Percentiles rank a stretch among this genome's conserved stretches.
Conservation (phyloP, 371 early-diverging fungal genomes). For the Rhizopus stolonifer region DNA sequence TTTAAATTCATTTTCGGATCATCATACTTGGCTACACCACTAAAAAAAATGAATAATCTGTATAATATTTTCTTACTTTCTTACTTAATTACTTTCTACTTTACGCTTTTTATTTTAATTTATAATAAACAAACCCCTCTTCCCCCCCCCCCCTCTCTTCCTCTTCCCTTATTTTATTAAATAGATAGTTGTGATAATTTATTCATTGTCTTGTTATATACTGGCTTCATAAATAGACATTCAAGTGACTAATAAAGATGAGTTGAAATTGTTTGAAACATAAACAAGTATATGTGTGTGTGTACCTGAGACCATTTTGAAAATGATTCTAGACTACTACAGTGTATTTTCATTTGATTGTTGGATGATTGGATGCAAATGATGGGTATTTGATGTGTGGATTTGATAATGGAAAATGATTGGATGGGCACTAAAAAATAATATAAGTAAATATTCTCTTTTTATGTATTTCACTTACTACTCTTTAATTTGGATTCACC, state of each 20-base stretch:
- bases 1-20: conserved; percentile 5
- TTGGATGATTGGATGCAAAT: conserved; percentile 54
- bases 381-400: conserved; percentile 36
- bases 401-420: conserved; percentile 42
- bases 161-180: neutral
- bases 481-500: conserved; percentile 48
- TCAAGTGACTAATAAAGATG: conserved; percentile 13
- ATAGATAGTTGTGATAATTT: conserved; percentile 4
- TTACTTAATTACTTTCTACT: too few relatives aligned
- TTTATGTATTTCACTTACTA: conserved; percentile 22
- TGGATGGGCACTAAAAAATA: conserved; percentile 35
- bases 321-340: conserved; percentile 56
- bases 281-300: too few relatives aligned
- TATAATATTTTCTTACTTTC: too few relatives aligned
- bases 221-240: conserved; percentile 10
- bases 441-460: neutral
- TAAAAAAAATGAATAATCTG: too few relatives aligned
- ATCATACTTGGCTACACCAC: conserved; percentile 12
- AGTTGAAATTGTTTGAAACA: neutral
- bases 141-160: too few relatives aligned
- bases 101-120: too few relatives aligned
- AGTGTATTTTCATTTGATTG: conserved; percentile 63
- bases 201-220: conserved; percentile 5
- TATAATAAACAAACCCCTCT: too few relatives aligned
- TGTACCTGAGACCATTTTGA: conserved; percentile 53